Percentiles rank a stretch among this genome's conserved stretches.
Evolutionary conservation across 768 basidiomycete species (phyloP).

Genomic region (Amanita fuliginea): DNA sequence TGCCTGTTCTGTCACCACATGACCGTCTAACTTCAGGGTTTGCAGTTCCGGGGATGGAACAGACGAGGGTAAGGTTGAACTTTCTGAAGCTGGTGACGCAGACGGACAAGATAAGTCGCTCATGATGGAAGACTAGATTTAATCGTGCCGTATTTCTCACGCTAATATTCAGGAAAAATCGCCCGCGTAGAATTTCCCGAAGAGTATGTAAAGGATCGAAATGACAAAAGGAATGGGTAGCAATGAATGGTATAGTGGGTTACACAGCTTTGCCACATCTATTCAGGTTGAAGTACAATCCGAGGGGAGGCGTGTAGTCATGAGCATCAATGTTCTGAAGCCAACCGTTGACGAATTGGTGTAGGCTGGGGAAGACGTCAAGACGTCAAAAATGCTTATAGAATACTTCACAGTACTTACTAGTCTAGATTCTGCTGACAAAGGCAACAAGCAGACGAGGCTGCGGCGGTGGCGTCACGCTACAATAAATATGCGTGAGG

Average conservation of each 20-base stretch:
- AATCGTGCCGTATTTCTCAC: background rate
- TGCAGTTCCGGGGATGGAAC: conserved; percentile 49
- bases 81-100: conserved; percentile 12
- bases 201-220: background rate
- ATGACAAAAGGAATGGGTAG: background rate
- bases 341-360: conserved; percentile 70
- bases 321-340: conserved; percentile 47
- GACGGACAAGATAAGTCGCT: conserved; percentile 8
- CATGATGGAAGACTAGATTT: background rate
- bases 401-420: conserved; percentile 27
- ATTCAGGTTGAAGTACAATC: conserved; percentile 60
- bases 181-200: background rate
- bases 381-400: conserved; percentile 1
- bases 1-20: conserved; percentile 53
- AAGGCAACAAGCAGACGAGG: conserved; percentile 39
- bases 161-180: background rate
- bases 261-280: conserved; percentile 16
- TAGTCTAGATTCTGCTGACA: conserved; percentile 87
- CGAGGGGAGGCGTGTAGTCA: conserved; percentile 28
- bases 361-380: conserved; percentile 30
- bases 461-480: conserved; percentile 49
- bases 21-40: conserved; percentile 35
- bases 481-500: conserved; percentile 13
- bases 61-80: conserved; percentile 37
- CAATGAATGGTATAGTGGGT: background rate